A percentile compares a stretch with the other conserved stretches of the same genome.
phyloP scores from a whole-genome alignment of 371 early-diverging fungal genomes.

The Lichtheimia ornata region DNA sequence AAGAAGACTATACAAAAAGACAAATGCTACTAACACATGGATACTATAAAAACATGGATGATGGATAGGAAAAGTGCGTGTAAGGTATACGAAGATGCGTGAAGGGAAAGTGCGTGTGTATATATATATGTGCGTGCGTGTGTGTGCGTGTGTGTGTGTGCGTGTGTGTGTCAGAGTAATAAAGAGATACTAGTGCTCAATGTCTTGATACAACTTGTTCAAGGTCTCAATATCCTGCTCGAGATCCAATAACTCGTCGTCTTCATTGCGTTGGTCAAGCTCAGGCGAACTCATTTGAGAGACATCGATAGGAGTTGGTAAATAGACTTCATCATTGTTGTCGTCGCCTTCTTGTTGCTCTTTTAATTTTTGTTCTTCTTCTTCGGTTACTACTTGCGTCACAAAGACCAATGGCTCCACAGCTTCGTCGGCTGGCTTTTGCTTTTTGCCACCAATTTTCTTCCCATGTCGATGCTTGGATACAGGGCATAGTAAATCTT shows the following conservation, averaged over 20 bases:
- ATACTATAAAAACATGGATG: neutral
- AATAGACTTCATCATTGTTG: slow-evolving; percentile 5
- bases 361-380: neutral
- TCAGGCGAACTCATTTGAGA: slow-evolving; percentile 19
- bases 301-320: slow-evolving; percentile 19
- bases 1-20: neutral
- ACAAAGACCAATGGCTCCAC: slow-evolving; percentile 8
- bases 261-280: slow-evolving; percentile 12
- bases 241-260: slow-evolving; percentile 18
- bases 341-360: neutral
- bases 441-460: slow-evolving; percentile 7
- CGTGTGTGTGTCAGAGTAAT: neutral
- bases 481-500: slow-evolving; percentile 38
- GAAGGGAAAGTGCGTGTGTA: neutral
- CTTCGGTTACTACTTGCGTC: neutral
- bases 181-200: neutral
- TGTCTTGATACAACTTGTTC: slow-evolving; percentile 7
- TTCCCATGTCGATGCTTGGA: slow-evolving; percentile 8
- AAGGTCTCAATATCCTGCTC: slow-evolving; percentile 18
- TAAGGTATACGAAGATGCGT: too few relatives aligned
- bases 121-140: too few relatives aligned
- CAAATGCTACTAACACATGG: too few relatives aligned
- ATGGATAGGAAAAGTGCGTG: neutral
- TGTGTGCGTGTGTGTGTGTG: neutral
- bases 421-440: neutral